Evolutionary conservation across 345 rosid genomes (phyloP), one percentile per base, ranked within the genome.

Genomic region (Eucalyptus decipiens): DNA sequence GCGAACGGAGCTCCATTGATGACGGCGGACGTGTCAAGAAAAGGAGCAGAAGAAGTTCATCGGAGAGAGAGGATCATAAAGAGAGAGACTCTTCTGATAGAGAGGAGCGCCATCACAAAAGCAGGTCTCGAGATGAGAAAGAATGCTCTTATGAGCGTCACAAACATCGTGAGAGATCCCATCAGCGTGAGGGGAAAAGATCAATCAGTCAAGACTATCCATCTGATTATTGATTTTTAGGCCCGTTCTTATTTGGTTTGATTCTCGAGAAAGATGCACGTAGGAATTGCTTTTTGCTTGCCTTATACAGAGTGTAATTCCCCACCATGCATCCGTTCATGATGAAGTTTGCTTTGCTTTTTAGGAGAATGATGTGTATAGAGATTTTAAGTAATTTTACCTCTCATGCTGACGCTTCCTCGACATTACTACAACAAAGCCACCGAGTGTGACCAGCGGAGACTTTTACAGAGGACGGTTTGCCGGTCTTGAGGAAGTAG

Each of bases 1-100:
- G 51, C 62, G 85, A 90, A 81, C 89, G 87, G 90, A 92, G 93
- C 90, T 92, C 92, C 50, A 56, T 54, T 42, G 89, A 85, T 45
- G 49, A 87, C 3, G 88, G 86, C 62, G 85, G 87, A 85, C 50
- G 72, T 89, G 87, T 48, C 45, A 65, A 67, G 43, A 87, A 87
- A 87, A 87, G 45, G 32, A 93, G 89, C 87, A 86, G 37, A 89
- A 88, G 89, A 62, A 87, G 89, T 88, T 88, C 88, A 60, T 87
- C 11, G 54, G 93, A 89, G 90, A 91, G 86, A 89, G 95, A 93
- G 60, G 92, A 91, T 54, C 87, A 76, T 32, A 86, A 40, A 30
- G 87, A 28, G 67, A 90, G 90, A 87, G 90, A 88, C 54, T 60
- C 85, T 52, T 88, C 85, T 52, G 93, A 92, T n/a, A 87, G 37